Evolutionary conservation across 495 filamentous ascomycete genomes (phyloP).

Genomic region (Tuber umbilicatum): DNA sequence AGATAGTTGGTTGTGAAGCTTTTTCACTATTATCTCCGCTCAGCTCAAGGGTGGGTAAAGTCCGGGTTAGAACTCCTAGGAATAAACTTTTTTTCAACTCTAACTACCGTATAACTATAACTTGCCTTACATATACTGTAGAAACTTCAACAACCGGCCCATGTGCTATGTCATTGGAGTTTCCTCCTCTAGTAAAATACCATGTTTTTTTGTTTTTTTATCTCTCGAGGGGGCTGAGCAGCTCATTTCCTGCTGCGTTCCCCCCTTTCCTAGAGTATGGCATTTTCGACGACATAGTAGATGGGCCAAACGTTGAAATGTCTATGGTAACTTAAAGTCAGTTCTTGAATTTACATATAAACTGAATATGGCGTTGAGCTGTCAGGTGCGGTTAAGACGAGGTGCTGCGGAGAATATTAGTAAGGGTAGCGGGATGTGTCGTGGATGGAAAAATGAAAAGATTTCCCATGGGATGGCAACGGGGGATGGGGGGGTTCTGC

Average conservation of each 20-base stretch:
- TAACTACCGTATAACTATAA: background rate
- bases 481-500: conserved; percentile 31
- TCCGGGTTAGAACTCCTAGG: background rate
- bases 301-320: too few species aligned
- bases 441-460: conserved; percentile 22
- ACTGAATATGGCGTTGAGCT: too few species aligned
- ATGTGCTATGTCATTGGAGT: too few species aligned
- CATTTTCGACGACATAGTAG: too few species aligned
- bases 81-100: background rate
- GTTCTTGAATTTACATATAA: too few species aligned
- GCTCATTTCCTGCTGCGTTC: too few species aligned
- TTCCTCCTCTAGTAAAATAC: too few species aligned
- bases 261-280: too few species aligned
- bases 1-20: background rate
- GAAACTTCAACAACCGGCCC: too few species aligned
- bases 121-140: background rate
- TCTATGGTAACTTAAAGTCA: too few species aligned
- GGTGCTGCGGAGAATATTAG: conserved; percentile 33
- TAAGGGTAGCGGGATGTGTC: conserved; percentile 35
- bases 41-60: background rate
- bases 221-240: too few species aligned
- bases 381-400: conserved; percentile 22
- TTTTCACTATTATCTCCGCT: background rate
- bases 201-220: too few species aligned
- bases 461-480: conserved; percentile 18